Percentiles rank a stretch among this genome's conserved stretches.
phyloP scores from a whole-genome alignment of 495 filamentous ascomycete genomes.

The Astrocystis sublimbata region DNA sequence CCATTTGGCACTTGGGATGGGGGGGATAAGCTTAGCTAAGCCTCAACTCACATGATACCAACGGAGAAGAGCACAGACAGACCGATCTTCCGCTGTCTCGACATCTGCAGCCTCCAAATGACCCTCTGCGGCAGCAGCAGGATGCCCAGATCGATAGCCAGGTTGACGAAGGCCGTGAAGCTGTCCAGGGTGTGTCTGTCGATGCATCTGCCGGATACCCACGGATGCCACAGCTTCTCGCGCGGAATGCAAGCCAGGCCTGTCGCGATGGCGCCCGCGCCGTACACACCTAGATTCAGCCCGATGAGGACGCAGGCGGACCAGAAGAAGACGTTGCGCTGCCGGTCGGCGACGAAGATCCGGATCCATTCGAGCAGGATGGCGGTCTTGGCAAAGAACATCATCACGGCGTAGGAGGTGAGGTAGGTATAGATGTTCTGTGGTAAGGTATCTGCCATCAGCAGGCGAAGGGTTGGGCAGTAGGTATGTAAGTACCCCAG shows the following conservation, averaged over 20 bases:
- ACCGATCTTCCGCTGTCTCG: constrained; percentile 23
- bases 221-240: constrained; percentile 26
- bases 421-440: constrained; percentile 19
- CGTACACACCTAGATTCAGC: constrained; percentile 40
- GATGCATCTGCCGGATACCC: constrained; percentile 26
- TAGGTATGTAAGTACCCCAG: too few relatives aligned
- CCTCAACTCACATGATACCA: constrained; percentile 34
- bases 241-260: constrained; percentile 47
- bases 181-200: constrained; percentile 17
- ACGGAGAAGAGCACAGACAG: constrained; percentile 33
- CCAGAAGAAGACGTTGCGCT: constrained; percentile 23
- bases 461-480: too few relatives aligned
- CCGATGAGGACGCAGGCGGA: constrained; percentile 36
- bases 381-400: constrained; percentile 34
- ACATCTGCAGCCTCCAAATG: constrained; percentile 32
- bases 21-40: too few relatives aligned
- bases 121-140: constrained; percentile 33
- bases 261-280: constrained; percentile 40
- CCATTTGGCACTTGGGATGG: too few relatives aligned
- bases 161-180: constrained; percentile 22
- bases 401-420: constrained; percentile 21
- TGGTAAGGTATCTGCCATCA: too few relatives aligned
- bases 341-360: constrained; percentile 28
- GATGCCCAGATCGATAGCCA: constrained; percentile 33
- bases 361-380: constrained; percentile 41